A percentile compares a stretch with the other conserved stretches of the same genome.
Conservation (phyloP, 805 yeast genomes). For the Sungouiella thailandica region DNA sequence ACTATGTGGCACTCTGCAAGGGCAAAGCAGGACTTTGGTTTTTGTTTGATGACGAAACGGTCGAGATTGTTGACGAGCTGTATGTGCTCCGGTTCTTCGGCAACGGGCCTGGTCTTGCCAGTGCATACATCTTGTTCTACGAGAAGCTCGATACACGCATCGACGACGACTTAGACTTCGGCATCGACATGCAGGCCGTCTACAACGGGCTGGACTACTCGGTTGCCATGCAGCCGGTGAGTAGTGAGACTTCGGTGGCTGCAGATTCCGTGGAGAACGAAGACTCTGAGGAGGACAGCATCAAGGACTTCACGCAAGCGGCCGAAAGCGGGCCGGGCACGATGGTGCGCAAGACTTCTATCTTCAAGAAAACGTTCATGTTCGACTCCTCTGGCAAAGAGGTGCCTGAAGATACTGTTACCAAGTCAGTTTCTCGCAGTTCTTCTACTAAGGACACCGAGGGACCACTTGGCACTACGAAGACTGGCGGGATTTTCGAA, state of each 20-base stretch:
- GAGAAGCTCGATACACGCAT: constrained; percentile 41
- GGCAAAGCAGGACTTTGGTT: constrained; percentile 81
- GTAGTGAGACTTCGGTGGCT: constrained; percentile 1
- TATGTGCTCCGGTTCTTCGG: constrained; percentile 86
- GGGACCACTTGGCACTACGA: not conserved
- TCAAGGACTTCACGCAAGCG: not conserved
- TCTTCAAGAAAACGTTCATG: constrained; percentile 31
- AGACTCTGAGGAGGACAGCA: constrained; percentile 1
- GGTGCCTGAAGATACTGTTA: constrained; percentile 3
- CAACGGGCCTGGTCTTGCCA: constrained; percentile 79
- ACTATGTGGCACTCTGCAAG: constrained; percentile 83
- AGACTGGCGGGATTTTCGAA: constrained; percentile 12
- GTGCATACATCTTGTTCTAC: constrained; percentile 88
- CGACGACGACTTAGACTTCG: constrained; percentile 31
- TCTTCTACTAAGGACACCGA: constrained; percentile 5
- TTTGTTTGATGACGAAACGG: constrained; percentile 91
- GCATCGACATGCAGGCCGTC: constrained; percentile 71
- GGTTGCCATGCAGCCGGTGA: constrained; percentile 12
- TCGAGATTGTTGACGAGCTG: constrained; percentile 77
- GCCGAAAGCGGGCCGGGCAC: constrained; percentile 2
- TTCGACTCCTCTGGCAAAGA: constrained; percentile 17
- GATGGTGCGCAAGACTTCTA: constrained; percentile 10
- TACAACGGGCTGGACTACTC: constrained; percentile 47
- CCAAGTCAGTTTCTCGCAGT: constrained; percentile 10
- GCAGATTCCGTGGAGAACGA: not conserved